Conservation (phyloP, 1,139 yeast species). For the Hyphopichia khmerensis region DNA sequence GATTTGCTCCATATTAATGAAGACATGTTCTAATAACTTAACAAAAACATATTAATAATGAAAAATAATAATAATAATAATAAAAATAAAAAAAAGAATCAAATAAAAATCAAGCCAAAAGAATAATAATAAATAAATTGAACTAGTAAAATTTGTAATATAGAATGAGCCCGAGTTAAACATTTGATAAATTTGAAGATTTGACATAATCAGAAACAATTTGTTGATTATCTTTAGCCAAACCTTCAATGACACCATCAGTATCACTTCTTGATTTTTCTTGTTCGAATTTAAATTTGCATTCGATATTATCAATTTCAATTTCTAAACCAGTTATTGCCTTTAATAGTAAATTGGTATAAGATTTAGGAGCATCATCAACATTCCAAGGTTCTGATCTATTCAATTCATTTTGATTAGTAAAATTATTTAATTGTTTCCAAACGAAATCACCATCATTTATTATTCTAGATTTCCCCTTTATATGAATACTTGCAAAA, state of each 20-base stretch:
- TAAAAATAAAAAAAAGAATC: too few species aligned
- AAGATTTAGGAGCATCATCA: constrained; percentile 56
- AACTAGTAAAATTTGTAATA: background rate
- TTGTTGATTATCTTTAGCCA: constrained; percentile 24
- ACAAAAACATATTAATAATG: too few species aligned
- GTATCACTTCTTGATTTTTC: constrained; percentile 43
- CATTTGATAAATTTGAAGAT: constrained; percentile 13
- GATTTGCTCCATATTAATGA: constrained; percentile 16
- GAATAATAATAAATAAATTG: background rate
- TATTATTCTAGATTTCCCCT: constrained; percentile 52
- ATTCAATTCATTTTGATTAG: constrained; percentile 47
- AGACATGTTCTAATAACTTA: constrained; percentile 1
- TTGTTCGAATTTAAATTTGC: constrained; percentile 66
- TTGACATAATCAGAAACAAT: constrained; percentile 23
- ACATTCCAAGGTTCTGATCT: constrained; percentile 54
- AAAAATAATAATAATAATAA: too few species aligned
- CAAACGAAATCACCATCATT: constrained; percentile 50
- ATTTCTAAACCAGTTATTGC: constrained; percentile 63
- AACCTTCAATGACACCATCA: constrained; percentile 54
- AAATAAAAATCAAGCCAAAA: constrained; percentile 1
- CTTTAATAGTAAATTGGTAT: constrained; percentile 44
- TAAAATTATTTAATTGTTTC: constrained; percentile 44
- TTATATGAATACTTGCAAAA: constrained; percentile 59
- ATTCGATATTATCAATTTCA: constrained; percentile 48
- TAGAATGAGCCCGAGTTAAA: background rate